Evolutionary conservation across 208 protist genomes (phyloP).

Genomic region (Trypanosoma theileri): DNA sequence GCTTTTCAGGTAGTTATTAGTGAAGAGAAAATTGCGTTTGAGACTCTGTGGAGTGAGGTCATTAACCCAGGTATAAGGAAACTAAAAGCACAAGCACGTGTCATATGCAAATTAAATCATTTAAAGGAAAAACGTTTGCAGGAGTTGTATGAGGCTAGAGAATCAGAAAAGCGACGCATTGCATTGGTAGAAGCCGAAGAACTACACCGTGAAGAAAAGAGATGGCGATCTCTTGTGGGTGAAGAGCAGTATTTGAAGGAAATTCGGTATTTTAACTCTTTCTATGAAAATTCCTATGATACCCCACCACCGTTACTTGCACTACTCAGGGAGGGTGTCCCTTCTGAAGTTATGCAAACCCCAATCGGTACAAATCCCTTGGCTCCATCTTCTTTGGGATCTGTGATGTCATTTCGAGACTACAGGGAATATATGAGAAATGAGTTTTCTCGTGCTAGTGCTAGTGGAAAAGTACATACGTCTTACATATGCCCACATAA

Average conservation of each 20-base stretch:
- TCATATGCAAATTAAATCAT: background rate
- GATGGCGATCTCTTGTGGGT: constrained; percentile 18
- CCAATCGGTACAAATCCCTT: background rate
- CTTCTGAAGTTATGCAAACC: constrained; percentile 9
- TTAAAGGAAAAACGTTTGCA: constrained; percentile 12
- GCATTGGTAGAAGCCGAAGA: constrained; percentile 2
- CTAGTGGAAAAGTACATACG: background rate
- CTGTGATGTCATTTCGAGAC: constrained; percentile 16
- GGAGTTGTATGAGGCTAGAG: constrained; percentile 6
- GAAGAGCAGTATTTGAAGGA: constrained; percentile 18
- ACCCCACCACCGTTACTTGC: constrained; percentile 8
- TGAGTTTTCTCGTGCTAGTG: constrained; percentile 12
- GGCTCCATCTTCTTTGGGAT: constrained; percentile 6
- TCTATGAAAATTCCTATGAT: background rate
- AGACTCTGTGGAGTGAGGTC: background rate
- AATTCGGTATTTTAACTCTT: constrained; percentile 12
- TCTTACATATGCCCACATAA: background rate
- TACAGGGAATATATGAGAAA: constrained; percentile 19
- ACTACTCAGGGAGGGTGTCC: constrained; percentile 7
- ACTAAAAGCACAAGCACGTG: background rate
- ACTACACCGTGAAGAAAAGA: constrained; percentile 1
- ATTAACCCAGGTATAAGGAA: constrained; percentile 1
- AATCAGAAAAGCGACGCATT: constrained; percentile 9
- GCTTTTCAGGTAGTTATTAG: background rate
- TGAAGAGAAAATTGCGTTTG: constrained; percentile 7